Evolutionary conservation across 2,329 filamentous ascomycete genomes (phyloP).

Genomic region (Teratosphaeria nubilosa): DNA sequence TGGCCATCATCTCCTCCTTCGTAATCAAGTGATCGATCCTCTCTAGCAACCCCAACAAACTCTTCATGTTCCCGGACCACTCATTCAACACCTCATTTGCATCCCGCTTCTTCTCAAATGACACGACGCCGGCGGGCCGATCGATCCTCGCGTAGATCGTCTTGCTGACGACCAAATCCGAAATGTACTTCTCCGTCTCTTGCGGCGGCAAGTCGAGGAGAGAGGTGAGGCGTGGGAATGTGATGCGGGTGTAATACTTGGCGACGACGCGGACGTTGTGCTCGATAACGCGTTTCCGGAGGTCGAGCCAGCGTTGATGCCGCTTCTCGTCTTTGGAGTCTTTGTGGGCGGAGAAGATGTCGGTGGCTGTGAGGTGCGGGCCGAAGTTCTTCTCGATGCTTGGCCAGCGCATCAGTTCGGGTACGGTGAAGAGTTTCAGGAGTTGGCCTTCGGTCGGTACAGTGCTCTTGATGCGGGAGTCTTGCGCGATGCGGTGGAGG

Average conservation of each 20-base stretch:
- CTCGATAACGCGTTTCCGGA: slow-evolving; percentile 97
- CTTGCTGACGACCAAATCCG: slow-evolving; percentile 91
- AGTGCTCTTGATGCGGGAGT: slow-evolving; percentile 54
- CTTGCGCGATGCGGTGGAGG: slow-evolving; percentile 81
- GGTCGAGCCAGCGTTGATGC: slow-evolving; percentile 78
- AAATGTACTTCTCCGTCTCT: slow-evolving; percentile 98
- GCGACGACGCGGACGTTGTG: slow-evolving; percentile 96
- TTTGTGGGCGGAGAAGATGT: slow-evolving; percentile 68
- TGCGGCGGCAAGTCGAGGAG: slow-evolving; percentile 86
- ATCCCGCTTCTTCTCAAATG: slow-evolving; percentile 87
- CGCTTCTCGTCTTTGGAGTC: slow-evolving; percentile 33
- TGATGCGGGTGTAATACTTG: slow-evolving; percentile 97
- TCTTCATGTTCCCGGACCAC: slow-evolving; percentile 98
- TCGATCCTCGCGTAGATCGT: slow-evolving; percentile 98
- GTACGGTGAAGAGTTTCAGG: slow-evolving; percentile 87
- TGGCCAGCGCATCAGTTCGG: slow-evolving; percentile 97
- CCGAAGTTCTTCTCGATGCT: slow-evolving; percentile 83
- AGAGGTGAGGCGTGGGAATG: slow-evolving; percentile 80
- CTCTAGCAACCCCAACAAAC: slow-evolving; percentile 71
- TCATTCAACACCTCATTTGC: slow-evolving; percentile 95
- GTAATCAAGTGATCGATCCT: slow-evolving; percentile 96
- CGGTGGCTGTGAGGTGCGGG: slow-evolving; percentile 74
- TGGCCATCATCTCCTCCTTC: slow-evolving; percentile 99
- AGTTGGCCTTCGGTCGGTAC: slow-evolving; percentile 67
- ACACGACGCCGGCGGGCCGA: slow-evolving; percentile 81